Base-by-base conservation (phyloP, 2,329 filamentous ascomycete species). In the Chaetothyriales sp. region DNA sequence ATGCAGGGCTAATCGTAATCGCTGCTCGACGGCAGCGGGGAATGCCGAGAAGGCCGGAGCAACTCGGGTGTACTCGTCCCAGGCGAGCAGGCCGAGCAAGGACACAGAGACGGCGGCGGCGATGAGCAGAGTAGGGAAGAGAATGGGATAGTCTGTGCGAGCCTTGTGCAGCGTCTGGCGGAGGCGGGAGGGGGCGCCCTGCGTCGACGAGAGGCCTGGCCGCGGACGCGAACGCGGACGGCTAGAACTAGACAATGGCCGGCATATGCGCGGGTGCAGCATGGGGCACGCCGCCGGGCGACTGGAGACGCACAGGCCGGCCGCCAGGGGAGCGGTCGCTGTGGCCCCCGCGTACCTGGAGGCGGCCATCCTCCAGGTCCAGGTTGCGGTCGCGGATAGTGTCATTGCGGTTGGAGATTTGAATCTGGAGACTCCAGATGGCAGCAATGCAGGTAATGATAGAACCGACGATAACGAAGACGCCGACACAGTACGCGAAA, bases 1-100 rank as follows among this genome's bases (percentile, higher is more conserved):
- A 70, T 90, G 95, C 22, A 96, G 71, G 0, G 88, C 92, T 58
- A 81, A 79, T 28, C 92, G 85, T 46, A 98, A 74, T 54, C 85
- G 80, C 60, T 68, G 64, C 18, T 70, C 65, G 20, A 73, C 70
- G 25, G 66, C 65, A 19, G 65, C 62, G 2, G 71, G 71, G 53
- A 70, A 73, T 12, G 68, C 66, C 28, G 65, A 61, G 52, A 68
- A 68, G 47, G 68, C 64, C 7, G 67, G 67, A 20, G 64, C 64
- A 36, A 69, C 64, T 44, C 66, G 64, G 9, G 61, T 69, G 53
- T 69, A 61, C 59, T 72, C 68, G 48, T 70, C 58, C 50, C 72
- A 73, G 42, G 66, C 63, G 18, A 70, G 57, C 52, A 71, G 70
- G 12, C 63, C 59, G 18, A 72, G 66, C 5, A 66, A 22, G 1